A percentile compares a stretch with the other conserved stretches of the same genome.
Evolutionary conservation across 768 basidiomycete species (phyloP).

Genomic region (Tephrocybe sp.): DNA sequence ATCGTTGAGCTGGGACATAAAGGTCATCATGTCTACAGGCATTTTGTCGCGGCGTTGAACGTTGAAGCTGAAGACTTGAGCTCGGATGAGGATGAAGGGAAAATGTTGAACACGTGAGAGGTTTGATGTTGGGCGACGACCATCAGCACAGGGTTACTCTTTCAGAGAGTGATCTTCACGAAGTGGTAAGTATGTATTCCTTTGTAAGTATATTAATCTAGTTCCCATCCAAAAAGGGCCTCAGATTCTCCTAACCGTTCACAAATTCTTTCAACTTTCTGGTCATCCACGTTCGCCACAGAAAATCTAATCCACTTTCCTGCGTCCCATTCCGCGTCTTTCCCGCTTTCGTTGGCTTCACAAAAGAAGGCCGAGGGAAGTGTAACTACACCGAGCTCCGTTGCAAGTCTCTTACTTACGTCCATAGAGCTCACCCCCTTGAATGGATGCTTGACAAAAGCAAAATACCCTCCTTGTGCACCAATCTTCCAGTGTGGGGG

Average conservation of each 20-base stretch:
- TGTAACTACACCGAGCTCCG: conserved; percentile 59
- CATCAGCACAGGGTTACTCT: no score
- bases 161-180: no score
- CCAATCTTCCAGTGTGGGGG: conserved; percentile 59
- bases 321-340: conserved; percentile 29
- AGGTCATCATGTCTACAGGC: conserved; percentile 59
- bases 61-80: not conserved
- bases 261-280: conserved; percentile 50
- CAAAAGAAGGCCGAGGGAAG: conserved; percentile 68
- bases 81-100: not conserved
- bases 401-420: conserved; percentile 59
- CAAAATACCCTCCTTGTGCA: conserved; percentile 72
- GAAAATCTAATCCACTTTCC: conserved; percentile 76
- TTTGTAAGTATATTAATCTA: no score
- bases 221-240: conserved; percentile 35
- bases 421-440: conserved; percentile 39
- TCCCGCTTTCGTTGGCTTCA: conserved; percentile 30
- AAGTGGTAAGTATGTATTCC: no score
- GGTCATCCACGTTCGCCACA: conserved; percentile 76
- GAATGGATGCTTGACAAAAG: conserved; percentile 73
- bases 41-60: conserved; percentile 26
- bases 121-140: not conserved
- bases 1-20: conserved; percentile 57
- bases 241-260: conserved; percentile 44
- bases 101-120: not conserved